Evolutionary conservation across 2,329 filamentous ascomycete genomes (phyloP), one percentile per base, ranked within the genome.

Genomic region (Mycosphaerella arachidis): DNA sequence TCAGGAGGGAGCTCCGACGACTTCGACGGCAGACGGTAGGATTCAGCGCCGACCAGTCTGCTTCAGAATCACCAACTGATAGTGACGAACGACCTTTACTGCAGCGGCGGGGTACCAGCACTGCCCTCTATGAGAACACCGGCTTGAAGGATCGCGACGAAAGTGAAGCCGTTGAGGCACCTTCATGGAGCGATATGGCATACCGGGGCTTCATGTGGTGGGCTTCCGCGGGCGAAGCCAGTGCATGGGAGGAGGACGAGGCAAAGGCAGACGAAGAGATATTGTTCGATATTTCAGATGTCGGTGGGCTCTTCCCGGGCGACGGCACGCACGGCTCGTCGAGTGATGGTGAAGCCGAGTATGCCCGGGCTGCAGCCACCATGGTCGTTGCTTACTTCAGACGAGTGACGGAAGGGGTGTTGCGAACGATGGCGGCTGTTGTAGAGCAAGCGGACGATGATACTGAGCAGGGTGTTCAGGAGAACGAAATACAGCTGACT

Each of bases 201-300:
- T 94, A 93, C 75, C 85, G 84, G 57, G 87, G 88, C 27, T 92
- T 93, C 77, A 91, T 93, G 83, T 94, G 90, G 90, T 94, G 91
- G 90, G 90, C 90, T 1, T 91, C 87, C 16, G 89, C 90, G 0
- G 90, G 90, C 59, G 90, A 94, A 74, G 84, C 88, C 62, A 80
- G 82, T 30, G 78, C 79, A 12, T 81, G 79, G 53, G 75, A 81
- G 9, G 77, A 79, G 1, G 79, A 84, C 58, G 83, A 86, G 67
- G 78, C 79, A 60, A 79, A 83, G 57, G 77, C 80, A 30, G 79
- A 81, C 59, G 73, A 74, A 18, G 73, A 75, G 56, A 67, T 81
- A 1, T 68, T 81, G 12, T 74, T 75, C 37, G 75, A 80, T 59
- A 64, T 79, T 29, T 72, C 75, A 6, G 74, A 71, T 48, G 48